phyloP scores from a whole-genome alignment of 2,329 filamentous ascomycete genomes.

The Colletotrichum theobromicola region DNA sequence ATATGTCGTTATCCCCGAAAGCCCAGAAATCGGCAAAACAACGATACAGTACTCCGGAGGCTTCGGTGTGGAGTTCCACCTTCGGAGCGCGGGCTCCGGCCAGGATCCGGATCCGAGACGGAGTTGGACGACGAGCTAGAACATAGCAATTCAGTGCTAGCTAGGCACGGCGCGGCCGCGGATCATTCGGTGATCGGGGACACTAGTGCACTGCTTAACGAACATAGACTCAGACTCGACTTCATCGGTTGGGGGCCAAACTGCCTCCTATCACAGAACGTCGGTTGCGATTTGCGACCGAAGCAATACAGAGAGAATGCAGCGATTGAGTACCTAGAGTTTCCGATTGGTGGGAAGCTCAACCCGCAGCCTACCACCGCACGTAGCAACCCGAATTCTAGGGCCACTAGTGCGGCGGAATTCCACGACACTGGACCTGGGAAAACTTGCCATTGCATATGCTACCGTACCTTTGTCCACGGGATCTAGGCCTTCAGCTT shows the following conservation, averaged over 20 bases:
- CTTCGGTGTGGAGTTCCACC: conserved; percentile 12
- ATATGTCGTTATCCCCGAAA: not conserved
- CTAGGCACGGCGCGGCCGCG: not conserved
- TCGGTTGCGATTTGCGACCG: no score
- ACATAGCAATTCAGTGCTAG: not conserved
- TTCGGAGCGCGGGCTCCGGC: not conserved
- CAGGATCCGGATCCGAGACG: conserved; percentile 8
- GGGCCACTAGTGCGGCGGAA: conserved; percentile 11
- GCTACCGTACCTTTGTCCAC: not conserved
- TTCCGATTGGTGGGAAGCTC: not conserved
- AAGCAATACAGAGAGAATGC: not conserved
- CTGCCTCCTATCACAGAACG: not conserved
- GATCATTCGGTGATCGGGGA: not conserved
- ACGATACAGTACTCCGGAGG: not conserved
- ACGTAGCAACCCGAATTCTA: not conserved
- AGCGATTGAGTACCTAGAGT: not conserved
- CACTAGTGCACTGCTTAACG: not conserved
- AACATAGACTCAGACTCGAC: not conserved
- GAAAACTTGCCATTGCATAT: not conserved
- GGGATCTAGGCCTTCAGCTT: not conserved
- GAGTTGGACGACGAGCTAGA: not conserved
- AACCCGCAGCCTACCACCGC: not conserved
- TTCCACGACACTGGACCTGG: not conserved
- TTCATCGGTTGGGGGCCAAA: not conserved
- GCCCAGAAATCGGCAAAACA: not conserved